Conservation (phyloP, 2,329 filamentous ascomycete species). For the Pyrenochaeta sp. region DNA sequence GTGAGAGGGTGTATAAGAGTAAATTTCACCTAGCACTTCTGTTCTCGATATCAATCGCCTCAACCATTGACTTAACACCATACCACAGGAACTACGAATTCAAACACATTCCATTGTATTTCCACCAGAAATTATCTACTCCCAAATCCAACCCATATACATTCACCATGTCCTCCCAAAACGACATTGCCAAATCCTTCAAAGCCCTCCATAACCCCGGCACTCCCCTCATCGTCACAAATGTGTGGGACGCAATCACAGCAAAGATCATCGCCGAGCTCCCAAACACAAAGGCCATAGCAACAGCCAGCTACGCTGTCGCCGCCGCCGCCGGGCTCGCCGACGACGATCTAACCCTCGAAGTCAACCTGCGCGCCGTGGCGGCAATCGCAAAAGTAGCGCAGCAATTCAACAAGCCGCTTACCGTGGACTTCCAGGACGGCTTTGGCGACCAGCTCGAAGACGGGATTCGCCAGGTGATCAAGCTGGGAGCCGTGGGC, state of each 20-base stretch:
- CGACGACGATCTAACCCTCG: slow-evolving; percentile 56
- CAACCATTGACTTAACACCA: no score
- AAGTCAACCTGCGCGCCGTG: slow-evolving; percentile 61
- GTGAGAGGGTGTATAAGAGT: no score
- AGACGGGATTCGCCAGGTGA: slow-evolving; percentile 55
- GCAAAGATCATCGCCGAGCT: slow-evolving; percentile 57
- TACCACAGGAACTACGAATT: neutral
- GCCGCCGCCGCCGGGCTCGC: slow-evolving; percentile 41
- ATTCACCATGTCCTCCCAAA: neutral
- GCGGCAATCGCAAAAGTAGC: slow-evolving; percentile 56
- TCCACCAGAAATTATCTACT: neutral
- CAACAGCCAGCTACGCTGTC: slow-evolving; percentile 48
- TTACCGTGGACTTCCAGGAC: slow-evolving; percentile 69
- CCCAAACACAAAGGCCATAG: slow-evolving; percentile 52
- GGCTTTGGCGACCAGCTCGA: slow-evolving; percentile 62
- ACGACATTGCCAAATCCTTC: neutral
- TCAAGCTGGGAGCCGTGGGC: slow-evolving; percentile 64
- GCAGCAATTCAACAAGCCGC: slow-evolving; percentile 53
- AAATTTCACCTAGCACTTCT: neutral
- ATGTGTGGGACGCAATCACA: slow-evolving; percentile 46
- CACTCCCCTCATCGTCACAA: slow-evolving; percentile 49
- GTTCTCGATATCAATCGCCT: neutral
- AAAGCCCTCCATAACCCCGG: slow-evolving; percentile 60
- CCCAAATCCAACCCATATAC: neutral
- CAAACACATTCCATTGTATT: neutral